phyloP scores from a whole-genome alignment of 2,329 filamentous ascomycete species.

The Delphinella strobiligena region DNA sequence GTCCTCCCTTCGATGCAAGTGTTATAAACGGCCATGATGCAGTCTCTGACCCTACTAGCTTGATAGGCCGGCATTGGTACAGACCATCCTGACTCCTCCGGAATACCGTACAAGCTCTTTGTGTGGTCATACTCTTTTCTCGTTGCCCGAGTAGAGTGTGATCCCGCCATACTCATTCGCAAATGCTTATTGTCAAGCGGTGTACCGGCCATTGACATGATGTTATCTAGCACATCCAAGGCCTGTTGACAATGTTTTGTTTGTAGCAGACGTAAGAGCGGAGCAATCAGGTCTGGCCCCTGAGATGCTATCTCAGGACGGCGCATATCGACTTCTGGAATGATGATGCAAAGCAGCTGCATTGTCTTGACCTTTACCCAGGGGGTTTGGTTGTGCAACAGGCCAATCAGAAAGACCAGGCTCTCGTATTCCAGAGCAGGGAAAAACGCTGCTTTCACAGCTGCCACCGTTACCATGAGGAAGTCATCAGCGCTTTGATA shows the following conservation, averaged over 20 bases:
- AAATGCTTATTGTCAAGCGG: conserved; percentile 90
- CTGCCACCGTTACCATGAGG: conserved; percentile 57
- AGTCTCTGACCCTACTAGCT: conserved; percentile 72
- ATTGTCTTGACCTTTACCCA: conserved; percentile 93
- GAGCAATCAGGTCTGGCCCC: conserved; percentile 89
- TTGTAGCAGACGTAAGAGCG: conserved; percentile 74
- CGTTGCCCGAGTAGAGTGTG: conserved; percentile 65
- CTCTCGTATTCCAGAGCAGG: conserved; percentile 72
- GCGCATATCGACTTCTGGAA: conserved; percentile 86
- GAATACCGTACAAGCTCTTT: conserved; percentile 91
- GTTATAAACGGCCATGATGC: conserved; percentile 94
- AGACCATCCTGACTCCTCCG: conserved; percentile 90
- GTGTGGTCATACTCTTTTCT: conserved; percentile 92
- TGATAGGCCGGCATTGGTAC: conserved; percentile 87
- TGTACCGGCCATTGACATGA: conserved; percentile 79
- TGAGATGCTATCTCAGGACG: conserved; percentile 81
- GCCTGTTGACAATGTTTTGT: conserved; percentile 92
- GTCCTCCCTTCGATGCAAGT: conserved; percentile 53
- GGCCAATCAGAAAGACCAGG: conserved; percentile 79
- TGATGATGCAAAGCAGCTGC: conserved; percentile 72
- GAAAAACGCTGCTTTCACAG: conserved; percentile 67
- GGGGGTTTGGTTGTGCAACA: conserved; percentile 74
- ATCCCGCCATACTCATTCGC: conserved; percentile 94
- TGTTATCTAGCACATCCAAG: conserved; percentile 80
- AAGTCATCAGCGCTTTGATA: conserved; percentile 65